Conservation (phyloP, 108 stramenopile species). For the Skeletonema potamos region DNA sequence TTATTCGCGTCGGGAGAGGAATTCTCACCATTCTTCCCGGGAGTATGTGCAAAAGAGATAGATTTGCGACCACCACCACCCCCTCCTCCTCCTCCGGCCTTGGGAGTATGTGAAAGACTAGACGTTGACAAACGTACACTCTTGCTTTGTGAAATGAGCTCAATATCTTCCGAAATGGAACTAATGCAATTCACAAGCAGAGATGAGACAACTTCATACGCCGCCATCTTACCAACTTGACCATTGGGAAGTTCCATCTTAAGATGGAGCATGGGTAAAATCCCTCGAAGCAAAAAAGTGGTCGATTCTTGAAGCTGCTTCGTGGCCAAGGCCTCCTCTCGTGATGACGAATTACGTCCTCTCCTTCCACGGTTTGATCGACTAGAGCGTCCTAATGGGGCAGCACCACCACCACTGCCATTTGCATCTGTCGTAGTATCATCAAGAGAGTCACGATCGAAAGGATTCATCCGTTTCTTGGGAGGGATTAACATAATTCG, state of each 20-base stretch:
- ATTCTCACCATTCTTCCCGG: background rate
- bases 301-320: conserved; percentile 48
- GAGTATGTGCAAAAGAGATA: conserved; percentile 28
- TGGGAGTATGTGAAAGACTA: conserved; percentile 29
- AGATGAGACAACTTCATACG: conserved; percentile 44
- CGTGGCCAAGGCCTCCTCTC: background rate
- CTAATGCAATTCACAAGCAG: conserved; percentile 47
- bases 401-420: background rate
- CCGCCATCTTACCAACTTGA: conserved; percentile 67
- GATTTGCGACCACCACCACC: conserved; percentile 28
- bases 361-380: background rate
- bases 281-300: conserved; percentile 58
- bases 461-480: background rate
- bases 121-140: background rate
- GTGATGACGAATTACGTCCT: background rate
- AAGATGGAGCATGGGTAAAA: conserved; percentile 55
- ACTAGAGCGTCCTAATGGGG: background rate
- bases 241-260: conserved; percentile 72
- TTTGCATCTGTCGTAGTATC: background rate
- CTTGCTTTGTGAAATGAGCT: background rate
- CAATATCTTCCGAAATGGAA: conserved; percentile 17
- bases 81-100: conserved; percentile 2
- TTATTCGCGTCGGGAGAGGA: conserved; percentile 3
- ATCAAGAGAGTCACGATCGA: background rate
- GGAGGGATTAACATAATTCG: conserved; percentile 11